phyloP scores from a whole-genome alignment of 2,329 filamentous ascomycete species.

The Sporothrix globosa region DNA sequence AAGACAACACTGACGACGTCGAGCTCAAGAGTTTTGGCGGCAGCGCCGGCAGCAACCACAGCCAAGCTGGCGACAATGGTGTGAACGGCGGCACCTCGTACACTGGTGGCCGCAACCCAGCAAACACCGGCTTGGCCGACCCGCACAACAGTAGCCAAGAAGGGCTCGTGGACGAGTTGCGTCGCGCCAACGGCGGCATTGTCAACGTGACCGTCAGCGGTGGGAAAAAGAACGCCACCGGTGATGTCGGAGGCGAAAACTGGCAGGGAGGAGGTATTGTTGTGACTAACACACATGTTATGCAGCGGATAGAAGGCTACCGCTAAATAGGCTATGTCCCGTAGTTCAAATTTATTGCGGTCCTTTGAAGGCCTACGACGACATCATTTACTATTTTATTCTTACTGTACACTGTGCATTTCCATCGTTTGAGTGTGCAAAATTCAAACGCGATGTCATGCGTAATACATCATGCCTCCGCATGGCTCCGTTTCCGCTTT shows the following conservation, averaged over 20 bases:
- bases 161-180: not conserved
- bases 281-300: not conserved
- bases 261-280: not conserved
- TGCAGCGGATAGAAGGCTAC: not conserved
- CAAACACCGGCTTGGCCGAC: not conserved
- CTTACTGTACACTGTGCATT: no score
- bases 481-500: no score
- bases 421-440: no score
- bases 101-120: no score
- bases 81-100: no score
- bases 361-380: no score
- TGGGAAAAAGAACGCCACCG: not conserved
- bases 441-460: no score
- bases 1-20: not conserved
- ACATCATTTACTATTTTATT: no score
- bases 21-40: not conserved
- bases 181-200: not conserved
- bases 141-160: not conserved
- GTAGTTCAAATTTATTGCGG: no score
- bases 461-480: no score
- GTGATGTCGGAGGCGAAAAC: not conserved
- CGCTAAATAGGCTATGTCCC: not conserved
- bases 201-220: not conserved
- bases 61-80: not conserved
- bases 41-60: slow-evolving; percentile 2